Evolutionary conservation across 1,139 yeast species (phyloP).

Genomic region (Suhomyces wounanorum): DNA sequence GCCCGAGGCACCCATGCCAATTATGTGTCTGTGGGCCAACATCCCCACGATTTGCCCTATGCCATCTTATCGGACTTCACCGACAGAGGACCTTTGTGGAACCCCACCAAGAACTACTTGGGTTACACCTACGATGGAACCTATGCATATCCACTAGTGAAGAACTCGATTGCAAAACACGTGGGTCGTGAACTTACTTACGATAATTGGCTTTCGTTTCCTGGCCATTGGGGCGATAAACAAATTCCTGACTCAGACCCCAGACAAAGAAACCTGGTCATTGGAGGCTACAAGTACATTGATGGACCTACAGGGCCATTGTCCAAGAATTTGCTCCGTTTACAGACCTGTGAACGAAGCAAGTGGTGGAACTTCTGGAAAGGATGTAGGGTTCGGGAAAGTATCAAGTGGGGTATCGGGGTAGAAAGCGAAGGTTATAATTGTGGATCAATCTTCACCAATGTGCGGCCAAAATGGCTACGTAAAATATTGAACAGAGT

Average conservation of each 20-base stretch:
- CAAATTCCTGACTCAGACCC: slow-evolving; percentile 66
- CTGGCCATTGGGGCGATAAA: slow-evolving; percentile 94
- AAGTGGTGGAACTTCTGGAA: slow-evolving; percentile 83
- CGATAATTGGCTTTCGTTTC: slow-evolving; percentile 75
- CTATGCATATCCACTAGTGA: slow-evolving; percentile 40
- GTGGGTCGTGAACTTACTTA: slow-evolving; percentile 60
- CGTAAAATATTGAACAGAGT: slow-evolving; percentile 48
- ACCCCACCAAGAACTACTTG: slow-evolving; percentile 77
- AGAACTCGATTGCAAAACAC: slow-evolving; percentile 44
- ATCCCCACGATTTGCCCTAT: slow-evolving; percentile 92
- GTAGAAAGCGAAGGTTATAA: slow-evolving; percentile 79
- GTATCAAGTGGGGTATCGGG: slow-evolving; percentile 82
- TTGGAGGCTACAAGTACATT: slow-evolving; percentile 86
- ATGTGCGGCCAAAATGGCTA: slow-evolving; percentile 52
- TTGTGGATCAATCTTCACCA: slow-evolving; percentile 61
- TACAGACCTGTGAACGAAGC: slow-evolving; percentile 74
- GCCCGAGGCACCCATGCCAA: slow-evolving; percentile 98
- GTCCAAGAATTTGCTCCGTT: slow-evolving; percentile 68
- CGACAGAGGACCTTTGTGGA: slow-evolving; percentile 94
- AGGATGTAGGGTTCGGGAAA: slow-evolving; percentile 75
- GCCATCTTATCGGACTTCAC: slow-evolving; percentile 90
- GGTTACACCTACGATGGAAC: slow-evolving; percentile 78
- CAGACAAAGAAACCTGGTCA: slow-evolving; percentile 76
- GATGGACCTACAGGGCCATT: slow-evolving; percentile 94
- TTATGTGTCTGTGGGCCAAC: slow-evolving; percentile 94